A percentile compares a stretch with the other conserved stretches of the same genome.
Conservation (phyloP, 208 protist species). For the Giardia muris region DNA sequence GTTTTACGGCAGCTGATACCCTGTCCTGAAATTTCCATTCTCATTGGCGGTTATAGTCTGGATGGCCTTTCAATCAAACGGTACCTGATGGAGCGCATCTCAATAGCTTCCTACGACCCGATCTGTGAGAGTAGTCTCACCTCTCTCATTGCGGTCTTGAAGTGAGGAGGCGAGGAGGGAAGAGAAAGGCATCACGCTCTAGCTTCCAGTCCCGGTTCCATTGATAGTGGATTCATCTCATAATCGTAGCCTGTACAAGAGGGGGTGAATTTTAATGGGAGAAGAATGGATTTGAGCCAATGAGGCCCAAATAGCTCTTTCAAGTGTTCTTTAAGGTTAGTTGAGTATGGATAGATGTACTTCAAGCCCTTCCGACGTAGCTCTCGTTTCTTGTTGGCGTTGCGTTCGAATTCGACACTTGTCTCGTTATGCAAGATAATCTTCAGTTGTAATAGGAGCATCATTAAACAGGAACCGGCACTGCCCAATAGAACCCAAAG, state of each 20-base stretch:
- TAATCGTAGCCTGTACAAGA: neutral
- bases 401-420: neutral
- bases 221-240: neutral
- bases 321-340: neutral
- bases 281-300: neutral
- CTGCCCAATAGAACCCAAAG: neutral
- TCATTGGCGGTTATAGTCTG: neutral
- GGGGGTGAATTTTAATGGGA: neutral
- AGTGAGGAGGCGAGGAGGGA: too few relatives aligned
- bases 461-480: neutral
- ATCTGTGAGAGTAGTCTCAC: too few relatives aligned
- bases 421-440: neutral
- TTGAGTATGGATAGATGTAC: neutral
- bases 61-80: neutral
- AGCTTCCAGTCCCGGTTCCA: too few relatives aligned
- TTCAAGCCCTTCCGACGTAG: neutral
- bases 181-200: too few relatives aligned
- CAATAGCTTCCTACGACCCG: too few relatives aligned
- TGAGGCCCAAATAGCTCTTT: neutral
- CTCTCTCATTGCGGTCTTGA: too few relatives aligned
- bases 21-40: neutral
- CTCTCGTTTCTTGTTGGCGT: neutral
- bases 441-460: neutral
- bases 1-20: neutral
- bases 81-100: neutral